Base-by-base conservation (phyloP, 2,329 filamentous ascomycete species). In the Lasiodiplodia gonubiensis region DNA sequence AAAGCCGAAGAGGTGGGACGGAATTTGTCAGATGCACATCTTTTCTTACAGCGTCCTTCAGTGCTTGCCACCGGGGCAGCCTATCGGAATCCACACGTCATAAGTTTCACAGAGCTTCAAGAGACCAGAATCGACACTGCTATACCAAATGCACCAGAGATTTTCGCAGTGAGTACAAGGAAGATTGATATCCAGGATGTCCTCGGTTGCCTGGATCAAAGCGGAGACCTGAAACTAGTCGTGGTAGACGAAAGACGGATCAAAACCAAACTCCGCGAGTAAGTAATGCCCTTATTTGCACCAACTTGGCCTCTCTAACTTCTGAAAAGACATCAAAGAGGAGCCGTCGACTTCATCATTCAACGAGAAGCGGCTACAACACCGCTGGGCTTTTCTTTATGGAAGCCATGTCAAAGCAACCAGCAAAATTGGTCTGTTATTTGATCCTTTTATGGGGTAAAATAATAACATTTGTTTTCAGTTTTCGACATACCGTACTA, bases 401-500 rank as follows among this genome's bases (percentile, higher is more conserved):
- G 51, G 51, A 54, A 54, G 27, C 51, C 51, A 6, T 30, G 12
- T 18, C 23, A 33, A 27, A 18, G 11, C 3, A n/a, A 3, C 8
- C 51, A 35, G 27, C 14, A 33, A 16, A 2, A 3, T 8, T 54
- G 51, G 51, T 54, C n/a, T 33, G 51, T 35, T 3, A 46, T n/a
- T 10, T 5, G 2, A 21, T 8, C 2, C 27, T 14, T 4, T 35
- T 4, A 11, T 12, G 12, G 5, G 10, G 11, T 1, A 8, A 7
- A 10, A n/a, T 35, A 16, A 54, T n/a, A n/a, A 33, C 11, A 3
- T 11, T 0, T 11, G 16, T n/a, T 27, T 33, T 23, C 46, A 70
- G 70, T 25, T 72, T 64, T 48, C 71, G 68, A 30, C 70, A 72
- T 61, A 37, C 69, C 6, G 65, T 71, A 7, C 70, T 70, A 7